phyloP scores from a whole-genome alignment of 768 basidiomycete species.

The Mycena capillaripes region DNA sequence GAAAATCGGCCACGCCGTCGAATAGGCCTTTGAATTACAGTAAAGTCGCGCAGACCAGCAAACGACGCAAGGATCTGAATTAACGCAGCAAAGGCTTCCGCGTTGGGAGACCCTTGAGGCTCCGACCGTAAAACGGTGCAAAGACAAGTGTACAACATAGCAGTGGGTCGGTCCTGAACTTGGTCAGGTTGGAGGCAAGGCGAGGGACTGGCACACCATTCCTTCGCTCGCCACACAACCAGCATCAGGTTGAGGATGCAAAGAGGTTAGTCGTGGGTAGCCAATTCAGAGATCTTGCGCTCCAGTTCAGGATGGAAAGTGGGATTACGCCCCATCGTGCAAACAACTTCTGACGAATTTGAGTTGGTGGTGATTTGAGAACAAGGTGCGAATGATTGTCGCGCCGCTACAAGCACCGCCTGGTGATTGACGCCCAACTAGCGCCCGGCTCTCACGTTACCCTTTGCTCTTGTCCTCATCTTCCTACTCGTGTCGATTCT shows the following conservation, averaged over 20 bases:
- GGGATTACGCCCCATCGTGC: background rate
- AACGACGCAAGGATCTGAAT: background rate
- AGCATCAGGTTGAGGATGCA: slow-evolving; percentile 9
- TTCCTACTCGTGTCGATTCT: slow-evolving; percentile 1
- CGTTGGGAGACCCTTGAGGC: too few species aligned
- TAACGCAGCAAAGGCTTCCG: too few species aligned
- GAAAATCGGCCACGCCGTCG: background rate
- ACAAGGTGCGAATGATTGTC: slow-evolving; percentile 3
- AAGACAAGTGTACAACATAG: background rate
- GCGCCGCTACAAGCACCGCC: slow-evolving; percentile 5
- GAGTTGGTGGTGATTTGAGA: slow-evolving; percentile 1
- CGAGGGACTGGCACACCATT: background rate
- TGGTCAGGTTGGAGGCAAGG: background rate
- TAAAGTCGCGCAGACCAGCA: slow-evolving; percentile 5
- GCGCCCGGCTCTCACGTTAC: background rate
- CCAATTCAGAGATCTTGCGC: slow-evolving; percentile 13
- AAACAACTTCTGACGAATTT: background rate
- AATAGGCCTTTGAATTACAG: background rate
- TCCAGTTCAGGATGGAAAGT: slow-evolving; percentile 4
- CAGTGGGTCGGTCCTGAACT: background rate
- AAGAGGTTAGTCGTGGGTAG: too few species aligned
- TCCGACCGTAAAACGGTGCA: too few species aligned
- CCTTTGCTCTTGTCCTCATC: background rate
- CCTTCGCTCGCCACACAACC: slow-evolving; percentile 8
- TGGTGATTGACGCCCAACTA: slow-evolving; percentile 4